These are phyloP conservation scores for Aurantiochytrium sp. DNA, from an alignment of 108 stramenopile species.

Conservation along the genomic window DNA sequence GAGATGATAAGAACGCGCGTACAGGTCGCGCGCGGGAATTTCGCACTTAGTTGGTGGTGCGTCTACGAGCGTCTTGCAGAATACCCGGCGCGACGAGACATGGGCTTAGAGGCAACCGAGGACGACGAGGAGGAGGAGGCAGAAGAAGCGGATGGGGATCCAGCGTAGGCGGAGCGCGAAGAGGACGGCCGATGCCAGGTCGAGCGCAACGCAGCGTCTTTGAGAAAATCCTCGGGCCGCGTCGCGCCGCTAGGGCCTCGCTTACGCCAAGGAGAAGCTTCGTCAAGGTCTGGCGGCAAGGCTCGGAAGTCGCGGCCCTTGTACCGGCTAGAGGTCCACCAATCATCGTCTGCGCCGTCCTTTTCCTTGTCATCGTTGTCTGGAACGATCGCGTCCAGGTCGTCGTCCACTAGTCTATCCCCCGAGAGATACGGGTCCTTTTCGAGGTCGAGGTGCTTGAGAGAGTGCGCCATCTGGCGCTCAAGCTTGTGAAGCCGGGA, in stretches of 20 bases:
- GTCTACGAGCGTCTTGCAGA: too few relatives aligned
- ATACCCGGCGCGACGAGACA: too few relatives aligned
- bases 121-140: too few relatives aligned
- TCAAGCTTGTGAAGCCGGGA: conserved; percentile 19
- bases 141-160: too few relatives aligned
- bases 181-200: too few relatives aligned
- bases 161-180: too few relatives aligned
- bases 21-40: too few relatives aligned
- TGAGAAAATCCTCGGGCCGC: background rate
- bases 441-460: background rate
- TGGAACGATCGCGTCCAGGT: background rate
- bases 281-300: background rate
- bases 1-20: too few relatives aligned
- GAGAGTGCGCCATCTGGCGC: background rate
- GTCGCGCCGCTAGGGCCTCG: background rate
- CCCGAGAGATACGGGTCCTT: background rate
- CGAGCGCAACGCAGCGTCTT: too few relatives aligned
- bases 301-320: background rate
- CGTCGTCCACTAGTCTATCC: background rate
- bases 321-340: background rate
- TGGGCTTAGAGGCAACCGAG: too few relatives aligned
- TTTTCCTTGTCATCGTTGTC: background rate
- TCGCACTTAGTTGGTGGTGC: too few relatives aligned
- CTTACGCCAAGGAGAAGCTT: background rate
- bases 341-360: background rate